Percentiles rank a stretch among this genome's conserved stretches.
These are phyloP conservation scores for Cymodocea nodosa DNA, from an alignment of 116 monocot genomes.

Conservation along the genomic window DNA sequence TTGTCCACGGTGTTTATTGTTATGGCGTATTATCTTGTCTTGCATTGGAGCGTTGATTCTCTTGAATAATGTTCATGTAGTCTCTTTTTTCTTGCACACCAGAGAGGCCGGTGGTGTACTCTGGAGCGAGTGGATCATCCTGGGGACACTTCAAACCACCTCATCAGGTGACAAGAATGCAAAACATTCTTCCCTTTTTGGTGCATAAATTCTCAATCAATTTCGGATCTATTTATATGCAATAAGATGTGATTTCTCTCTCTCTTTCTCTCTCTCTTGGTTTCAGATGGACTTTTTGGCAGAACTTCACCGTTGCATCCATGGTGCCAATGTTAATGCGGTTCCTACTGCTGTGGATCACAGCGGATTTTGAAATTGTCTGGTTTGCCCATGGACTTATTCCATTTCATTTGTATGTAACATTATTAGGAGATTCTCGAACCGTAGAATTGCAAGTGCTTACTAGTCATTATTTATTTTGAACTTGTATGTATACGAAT, in stretches of 20 bases:
- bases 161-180: constrained; percentile 39
- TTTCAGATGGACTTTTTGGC: constrained; percentile 56
- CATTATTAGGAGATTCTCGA: background rate
- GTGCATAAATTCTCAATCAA: background rate
- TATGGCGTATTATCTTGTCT: no score
- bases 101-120: constrained; percentile 79
- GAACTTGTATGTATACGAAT: no score
- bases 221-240: background rate
- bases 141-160: constrained; percentile 86
- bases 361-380: constrained; percentile 1
- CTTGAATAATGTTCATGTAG: background rate
- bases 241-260: background rate
- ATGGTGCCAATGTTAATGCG: constrained; percentile 1
- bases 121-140: constrained; percentile 68
- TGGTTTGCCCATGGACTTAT: background rate
- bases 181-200: background rate
- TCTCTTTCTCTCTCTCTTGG: background rate
- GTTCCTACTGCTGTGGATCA: background rate
- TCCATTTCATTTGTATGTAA: background rate
- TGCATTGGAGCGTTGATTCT: no score
- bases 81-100: constrained; percentile 1
- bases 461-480: no score
- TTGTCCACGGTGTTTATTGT: no score
- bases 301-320: constrained; percentile 33
- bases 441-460: no score